Base-by-base conservation (phyloP, 495 filamentous ascomycete genomes). In the Mytilinidion resinicola region DNA sequence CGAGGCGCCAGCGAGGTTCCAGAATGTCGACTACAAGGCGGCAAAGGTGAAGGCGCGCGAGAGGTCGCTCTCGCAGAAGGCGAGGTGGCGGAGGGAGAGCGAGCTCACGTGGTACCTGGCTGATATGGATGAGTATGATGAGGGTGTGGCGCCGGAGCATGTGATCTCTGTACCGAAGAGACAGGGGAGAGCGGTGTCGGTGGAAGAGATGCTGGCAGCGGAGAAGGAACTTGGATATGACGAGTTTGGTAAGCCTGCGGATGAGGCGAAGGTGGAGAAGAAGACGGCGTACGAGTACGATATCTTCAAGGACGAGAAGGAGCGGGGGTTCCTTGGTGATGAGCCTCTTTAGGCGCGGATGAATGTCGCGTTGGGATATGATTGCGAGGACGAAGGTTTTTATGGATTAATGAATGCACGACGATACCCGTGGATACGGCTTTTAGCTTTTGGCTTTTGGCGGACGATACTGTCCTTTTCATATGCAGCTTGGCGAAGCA, bases 1-100 rank as follows among this genome's bases (percentile, higher is more conserved):
- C n/a, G 44, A n/a, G 44, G 4, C 4, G 44, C 44, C 4, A 20
- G 19, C 19, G 14, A 15, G 19, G 19, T 48, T 48, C 3, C 3
- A 48, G 44, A 48, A 48, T 20, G 19, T 48, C 10, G 44, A 48
- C 19, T 48, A 48, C 44, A 48, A 48, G 44, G 44, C 44, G 14
- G 21, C 15, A 20, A 20, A 15, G 46, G 46, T n/a, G 46, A 6
- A 11, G 46, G 46, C 42, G 42, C 10, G 14, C 15, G 42, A 9
- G 42, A 1, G 20, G 42, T 17, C 8, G 9, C 15, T 12, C 8
- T 15, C 15, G 42, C 15, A 46, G 42, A 46, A 15, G 42, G 42
- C 15, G 42, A 15, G 14, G 42, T 9, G 14, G 42, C 15, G 15
- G 9, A 9, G 14, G 42, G 42, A 46, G 42, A 20, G 10, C 15